Evolutionary conservation across 78 protist genomes (phyloP).

Genomic region (Protostelium mycophagum): DNA sequence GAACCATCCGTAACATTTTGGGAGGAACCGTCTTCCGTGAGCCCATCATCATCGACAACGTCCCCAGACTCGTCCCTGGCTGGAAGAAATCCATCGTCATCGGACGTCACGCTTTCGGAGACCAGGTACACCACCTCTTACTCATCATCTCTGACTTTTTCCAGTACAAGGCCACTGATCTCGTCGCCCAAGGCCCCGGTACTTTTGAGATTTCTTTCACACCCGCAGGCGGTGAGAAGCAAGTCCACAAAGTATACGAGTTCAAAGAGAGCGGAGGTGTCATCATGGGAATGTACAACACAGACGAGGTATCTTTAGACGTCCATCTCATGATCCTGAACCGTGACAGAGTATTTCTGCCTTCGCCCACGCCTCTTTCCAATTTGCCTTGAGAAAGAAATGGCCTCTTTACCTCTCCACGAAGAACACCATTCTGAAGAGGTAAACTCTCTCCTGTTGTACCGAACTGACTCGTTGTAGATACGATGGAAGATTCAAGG

Average conservation of each 20-base stretch:
- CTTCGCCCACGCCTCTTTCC: conserved; percentile 77
- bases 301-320: conserved; percentile 45
- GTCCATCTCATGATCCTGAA: neutral
- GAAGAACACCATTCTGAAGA: conserved; percentile 91
- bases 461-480: neutral
- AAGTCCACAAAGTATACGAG: conserved; percentile 48
- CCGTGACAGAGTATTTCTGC: conserved; percentile 63
- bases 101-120: conserved; percentile 92
- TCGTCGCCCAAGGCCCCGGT: conserved; percentile 67
- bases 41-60: conserved; percentile 85
- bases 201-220: conserved; percentile 54
- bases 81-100: conserved; percentile 89
- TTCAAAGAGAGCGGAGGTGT: conserved; percentile 76
- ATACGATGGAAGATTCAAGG: conserved; percentile 91
- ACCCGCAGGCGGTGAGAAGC: conserved; percentile 69
- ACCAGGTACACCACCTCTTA: conserved; percentile 20
- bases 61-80: conserved; percentile 82
- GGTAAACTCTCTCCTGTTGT: neutral
- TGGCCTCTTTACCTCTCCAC: conserved; percentile 81
- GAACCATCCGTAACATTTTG: conserved; percentile 90
- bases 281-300: conserved; percentile 92
- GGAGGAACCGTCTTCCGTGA: conserved; percentile 96
- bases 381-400: conserved; percentile 58
- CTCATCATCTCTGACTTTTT: neutral
- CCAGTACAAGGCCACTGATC: conserved; percentile 85